Conservation (phyloP, 306 rosid genomes). For the Mimosa bimucronata region DNA sequence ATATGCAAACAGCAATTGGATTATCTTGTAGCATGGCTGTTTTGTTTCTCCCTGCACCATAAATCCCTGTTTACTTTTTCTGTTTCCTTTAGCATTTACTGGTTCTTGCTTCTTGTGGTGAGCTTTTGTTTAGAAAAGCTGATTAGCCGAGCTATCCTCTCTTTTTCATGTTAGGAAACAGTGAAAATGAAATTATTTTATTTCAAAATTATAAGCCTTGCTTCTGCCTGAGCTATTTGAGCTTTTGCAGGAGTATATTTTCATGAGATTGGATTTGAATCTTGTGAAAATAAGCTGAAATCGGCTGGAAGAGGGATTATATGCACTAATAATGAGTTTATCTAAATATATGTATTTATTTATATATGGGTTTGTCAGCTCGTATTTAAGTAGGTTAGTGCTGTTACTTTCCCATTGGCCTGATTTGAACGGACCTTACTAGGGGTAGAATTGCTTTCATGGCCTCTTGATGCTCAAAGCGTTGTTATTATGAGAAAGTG, state of each 20-base stretch:
- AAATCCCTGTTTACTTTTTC: background rate
- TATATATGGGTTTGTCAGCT: background rate
- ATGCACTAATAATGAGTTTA: background rate
- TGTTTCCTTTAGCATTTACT: background rate
- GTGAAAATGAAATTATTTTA: background rate
- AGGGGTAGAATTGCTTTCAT: background rate
- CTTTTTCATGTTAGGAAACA: background rate
- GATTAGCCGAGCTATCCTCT: background rate
- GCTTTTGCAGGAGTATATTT: background rate
- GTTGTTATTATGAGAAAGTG: background rate
- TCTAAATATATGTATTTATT: background rate
- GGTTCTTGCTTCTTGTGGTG: background rate
- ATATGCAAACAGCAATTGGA: slow-evolving; percentile 11
- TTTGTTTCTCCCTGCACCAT: background rate
- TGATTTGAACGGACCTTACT: background rate
- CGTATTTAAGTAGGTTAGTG: background rate
- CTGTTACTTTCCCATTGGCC: background rate
- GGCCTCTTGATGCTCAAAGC: background rate
- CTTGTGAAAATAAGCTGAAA: background rate
- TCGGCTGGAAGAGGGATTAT: background rate
- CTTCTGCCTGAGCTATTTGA: background rate
- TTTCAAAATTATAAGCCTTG: background rate
- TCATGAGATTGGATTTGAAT: background rate
- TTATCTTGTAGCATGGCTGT: background rate
- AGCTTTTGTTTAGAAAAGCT: background rate